phyloP scores from a whole-genome alignment of 2,329 filamentous ascomycete species.

The Beauveria sp. region DNA sequence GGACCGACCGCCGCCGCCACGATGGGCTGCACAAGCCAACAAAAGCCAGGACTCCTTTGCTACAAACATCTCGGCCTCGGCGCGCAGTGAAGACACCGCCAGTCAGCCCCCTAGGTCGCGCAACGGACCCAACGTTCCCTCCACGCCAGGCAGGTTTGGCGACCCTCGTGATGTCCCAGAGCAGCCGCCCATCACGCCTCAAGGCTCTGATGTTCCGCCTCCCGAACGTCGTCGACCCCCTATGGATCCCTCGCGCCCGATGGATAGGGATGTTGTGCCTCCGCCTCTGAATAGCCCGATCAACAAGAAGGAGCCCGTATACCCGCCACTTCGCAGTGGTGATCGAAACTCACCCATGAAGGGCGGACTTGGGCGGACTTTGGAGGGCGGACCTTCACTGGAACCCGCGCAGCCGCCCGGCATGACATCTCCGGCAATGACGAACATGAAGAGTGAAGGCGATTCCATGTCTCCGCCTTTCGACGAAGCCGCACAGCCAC shows the following conservation, averaged over 20 bases:
- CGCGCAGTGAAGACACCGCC: slow-evolving; percentile 43
- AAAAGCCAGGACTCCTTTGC: slow-evolving; percentile 52
- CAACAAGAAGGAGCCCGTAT: slow-evolving; percentile 34
- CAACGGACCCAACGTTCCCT: slow-evolving; percentile 38
- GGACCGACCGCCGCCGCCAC: slow-evolving; percentile 28
- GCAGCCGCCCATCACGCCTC: slow-evolving; percentile 13
- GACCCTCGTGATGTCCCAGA: slow-evolving; percentile 18
- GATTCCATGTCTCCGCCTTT: not conserved
- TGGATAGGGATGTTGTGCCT: slow-evolving; percentile 49
- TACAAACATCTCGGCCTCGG: slow-evolving; percentile 34
- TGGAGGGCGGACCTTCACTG: not conserved
- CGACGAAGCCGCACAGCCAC: not conserved
- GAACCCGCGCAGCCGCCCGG: not conserved
- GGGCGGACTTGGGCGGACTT: slow-evolving; percentile 22
- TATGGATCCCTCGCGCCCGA: slow-evolving; percentile 53
- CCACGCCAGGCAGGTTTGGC: slow-evolving; percentile 31
- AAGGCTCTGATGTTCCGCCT: slow-evolving; percentile 25
- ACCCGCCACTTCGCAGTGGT: slow-evolving; percentile 44
- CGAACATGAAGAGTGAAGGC: not conserved
- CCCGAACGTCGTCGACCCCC: slow-evolving; percentile 60
- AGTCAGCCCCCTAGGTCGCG: slow-evolving; percentile 47
- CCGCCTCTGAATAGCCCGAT: slow-evolving; percentile 49
- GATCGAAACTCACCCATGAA: slow-evolving; percentile 41
- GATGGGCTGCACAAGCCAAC: slow-evolving; percentile 42
- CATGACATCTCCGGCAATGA: not conserved